Percentiles rank a stretch among this genome's conserved stretches.
Evolutionary conservation across 2,329 filamentous ascomycete species (phyloP).

Genomic region (Boeremia exigua): DNA sequence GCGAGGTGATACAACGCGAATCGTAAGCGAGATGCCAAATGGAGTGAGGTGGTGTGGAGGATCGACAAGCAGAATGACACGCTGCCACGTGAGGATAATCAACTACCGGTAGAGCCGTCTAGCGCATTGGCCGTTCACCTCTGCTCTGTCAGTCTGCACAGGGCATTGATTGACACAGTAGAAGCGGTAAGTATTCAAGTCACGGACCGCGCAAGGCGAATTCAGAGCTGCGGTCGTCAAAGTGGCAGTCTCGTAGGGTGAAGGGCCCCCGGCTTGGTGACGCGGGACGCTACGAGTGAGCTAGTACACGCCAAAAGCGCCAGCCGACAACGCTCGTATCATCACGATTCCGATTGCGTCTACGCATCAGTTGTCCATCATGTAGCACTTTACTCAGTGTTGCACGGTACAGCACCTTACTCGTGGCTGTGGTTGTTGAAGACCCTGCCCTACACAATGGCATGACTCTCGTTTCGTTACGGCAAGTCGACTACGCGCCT

Average conservation of each 20-base stretch:
- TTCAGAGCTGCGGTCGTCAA: too few species aligned
- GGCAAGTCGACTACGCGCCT: background rate
- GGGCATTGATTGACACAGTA: background rate
- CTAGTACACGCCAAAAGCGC: slow-evolving; percentile 9
- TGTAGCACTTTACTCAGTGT: too few species aligned
- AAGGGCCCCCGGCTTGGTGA: background rate
- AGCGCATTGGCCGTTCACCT: slow-evolving; percentile 4
- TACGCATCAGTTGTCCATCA: background rate
- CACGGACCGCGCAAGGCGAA: background rate
- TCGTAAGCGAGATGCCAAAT: slow-evolving; percentile 19
- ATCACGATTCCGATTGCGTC: background rate
- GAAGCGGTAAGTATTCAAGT: background rate
- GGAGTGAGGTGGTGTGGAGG: slow-evolving; percentile 15
- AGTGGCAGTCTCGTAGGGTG: background rate
- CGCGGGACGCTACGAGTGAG: slow-evolving; percentile 1
- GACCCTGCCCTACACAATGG: too few species aligned
- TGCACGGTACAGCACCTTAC: too few species aligned
- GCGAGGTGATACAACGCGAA: slow-evolving; percentile 18
- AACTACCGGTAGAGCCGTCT: slow-evolving; percentile 1
- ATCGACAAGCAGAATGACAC: slow-evolving; percentile 16
- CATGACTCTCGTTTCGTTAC: too few species aligned
- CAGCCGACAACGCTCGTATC: background rate
- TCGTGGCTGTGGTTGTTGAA: too few species aligned
- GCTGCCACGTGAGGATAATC: slow-evolving; percentile 15
- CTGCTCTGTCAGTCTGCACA: background rate